Conservation (phyloP, 805 yeast genomes). For the Clavispora santaluciae region DNA sequence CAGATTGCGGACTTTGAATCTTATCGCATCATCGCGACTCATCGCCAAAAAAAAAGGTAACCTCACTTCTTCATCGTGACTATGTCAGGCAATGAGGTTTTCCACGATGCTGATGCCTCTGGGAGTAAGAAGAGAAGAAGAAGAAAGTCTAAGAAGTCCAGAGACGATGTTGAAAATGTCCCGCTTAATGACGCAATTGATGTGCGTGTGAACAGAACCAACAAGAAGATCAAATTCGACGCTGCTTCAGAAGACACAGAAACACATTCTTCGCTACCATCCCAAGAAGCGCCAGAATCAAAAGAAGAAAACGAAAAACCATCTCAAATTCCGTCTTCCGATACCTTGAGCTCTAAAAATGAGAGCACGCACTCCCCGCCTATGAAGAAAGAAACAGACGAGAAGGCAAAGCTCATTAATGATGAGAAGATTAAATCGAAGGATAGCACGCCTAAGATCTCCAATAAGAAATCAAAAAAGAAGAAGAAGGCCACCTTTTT, state of each 20-base stretch:
- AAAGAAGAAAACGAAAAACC: not conserved
- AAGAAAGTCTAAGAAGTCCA: constrained; percentile 17
- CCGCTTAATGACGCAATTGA: constrained; percentile 6
- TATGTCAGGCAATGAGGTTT: not conserved
- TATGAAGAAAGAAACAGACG: not conserved
- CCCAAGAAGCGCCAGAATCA: not conserved
- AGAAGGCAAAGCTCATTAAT: no score
- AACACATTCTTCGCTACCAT: not conserved
- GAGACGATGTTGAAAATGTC: constrained; percentile 9
- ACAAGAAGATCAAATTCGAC: constrained; percentile 23
- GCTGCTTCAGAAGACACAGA: constrained; percentile 9
- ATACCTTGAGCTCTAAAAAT: no score
- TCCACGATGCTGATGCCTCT: not conserved
- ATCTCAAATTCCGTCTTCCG: not conserved
- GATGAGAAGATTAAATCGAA: no score
- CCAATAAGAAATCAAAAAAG: constrained; percentile 5
- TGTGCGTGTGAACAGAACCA: constrained; percentile 14
- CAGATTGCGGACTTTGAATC: not conserved
- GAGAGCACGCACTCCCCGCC: no score
- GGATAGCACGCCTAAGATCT: no score
- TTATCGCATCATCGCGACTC: constrained; percentile 1
- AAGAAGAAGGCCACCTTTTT: constrained; percentile 22
- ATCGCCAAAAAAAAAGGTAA: not conserved
- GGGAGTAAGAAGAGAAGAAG: constrained; percentile 14
- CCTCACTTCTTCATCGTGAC: not conserved